These are phyloP conservation scores for Zychaea mexicana DNA, from an alignment of 371 early-diverging fungal genomes.

Conservation along the genomic window DNA sequence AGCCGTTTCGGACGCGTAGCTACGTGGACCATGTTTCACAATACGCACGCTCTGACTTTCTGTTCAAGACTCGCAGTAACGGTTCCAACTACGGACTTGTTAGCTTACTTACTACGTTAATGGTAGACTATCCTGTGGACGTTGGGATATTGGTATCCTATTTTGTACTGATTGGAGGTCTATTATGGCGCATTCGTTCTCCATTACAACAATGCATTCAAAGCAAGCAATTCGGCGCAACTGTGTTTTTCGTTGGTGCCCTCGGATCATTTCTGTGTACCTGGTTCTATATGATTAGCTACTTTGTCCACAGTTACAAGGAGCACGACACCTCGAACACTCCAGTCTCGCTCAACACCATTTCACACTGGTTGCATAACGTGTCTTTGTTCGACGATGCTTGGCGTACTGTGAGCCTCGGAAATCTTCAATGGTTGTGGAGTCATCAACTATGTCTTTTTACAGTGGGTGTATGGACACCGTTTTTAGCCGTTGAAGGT, in stretches of 20 bases:
- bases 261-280: constrained; percentile 24
- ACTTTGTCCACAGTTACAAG: constrained; percentile 31
- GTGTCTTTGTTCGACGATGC: constrained; percentile 41
- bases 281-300: constrained; percentile 47
- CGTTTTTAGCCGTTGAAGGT: constrained; percentile 50
- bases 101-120: background rate
- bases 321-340: background rate
- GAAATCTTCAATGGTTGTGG: constrained; percentile 45
- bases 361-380: constrained; percentile 45
- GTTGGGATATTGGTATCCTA: constrained; percentile 37
- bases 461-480: constrained; percentile 45
- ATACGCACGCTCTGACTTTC: too few species aligned
- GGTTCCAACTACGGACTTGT: too few species aligned
- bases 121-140: constrained; percentile 38
- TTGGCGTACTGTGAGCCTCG: constrained; percentile 37
- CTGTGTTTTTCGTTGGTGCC: constrained; percentile 20
- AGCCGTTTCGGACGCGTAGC: too few species aligned
- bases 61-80: too few species aligned
- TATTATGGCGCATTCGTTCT: constrained; percentile 26
- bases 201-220: constrained; percentile 5
- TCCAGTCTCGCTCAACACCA: constrained; percentile 21
- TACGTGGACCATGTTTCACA: too few species aligned
- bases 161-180: constrained; percentile 29
- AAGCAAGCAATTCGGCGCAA: background rate
- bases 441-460: constrained; percentile 45